Conservation (phyloP, 2,329 filamentous ascomycete species). For the Cryoendolithus antarcticus region DNA sequence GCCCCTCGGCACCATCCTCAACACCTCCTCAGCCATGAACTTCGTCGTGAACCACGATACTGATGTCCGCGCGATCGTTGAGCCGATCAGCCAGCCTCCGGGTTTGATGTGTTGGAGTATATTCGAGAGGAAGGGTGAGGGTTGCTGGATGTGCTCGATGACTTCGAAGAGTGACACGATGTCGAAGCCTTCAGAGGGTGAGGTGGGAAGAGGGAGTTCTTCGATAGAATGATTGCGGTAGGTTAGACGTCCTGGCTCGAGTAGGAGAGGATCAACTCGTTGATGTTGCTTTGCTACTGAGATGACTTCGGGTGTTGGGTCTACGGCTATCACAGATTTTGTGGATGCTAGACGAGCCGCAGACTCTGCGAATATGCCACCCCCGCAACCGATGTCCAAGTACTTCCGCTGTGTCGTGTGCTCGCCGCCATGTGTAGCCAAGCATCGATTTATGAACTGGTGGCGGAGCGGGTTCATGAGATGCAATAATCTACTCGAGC, state of each 20-base stretch:
- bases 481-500: conserved; percentile 81
- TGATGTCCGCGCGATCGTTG: conserved; percentile 84
- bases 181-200: conserved; percentile 47
- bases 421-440: conserved; percentile 34
- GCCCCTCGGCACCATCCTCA: conserved; percentile 77
- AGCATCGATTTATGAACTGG: conserved; percentile 70
- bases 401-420: conserved; percentile 42
- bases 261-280: conserved; percentile 57
- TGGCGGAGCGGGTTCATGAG: conserved; percentile 97
- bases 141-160: conserved; percentile 76
- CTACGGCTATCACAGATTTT: conserved; percentile 57
- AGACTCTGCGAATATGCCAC: conserved; percentile 89
- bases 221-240: conserved; percentile 75
- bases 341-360: conserved; percentile 58
- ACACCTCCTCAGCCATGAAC: conserved; percentile 73
- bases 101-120: conserved; percentile 69
- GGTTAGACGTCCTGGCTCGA: conserved; percentile 40
- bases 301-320: conserved; percentile 63
- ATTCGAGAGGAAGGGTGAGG: conserved; percentile 58
- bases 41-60: conserved; percentile 88
- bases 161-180: conserved; percentile 87
- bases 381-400: conserved; percentile 89
- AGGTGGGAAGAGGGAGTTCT: conserved; percentile 32
- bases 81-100: conserved; percentile 84
- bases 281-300: conserved; percentile 66